Evolutionary conservation across 2,329 filamentous ascomycete genomes (phyloP).

Genomic region (Penicillium sp.): DNA sequence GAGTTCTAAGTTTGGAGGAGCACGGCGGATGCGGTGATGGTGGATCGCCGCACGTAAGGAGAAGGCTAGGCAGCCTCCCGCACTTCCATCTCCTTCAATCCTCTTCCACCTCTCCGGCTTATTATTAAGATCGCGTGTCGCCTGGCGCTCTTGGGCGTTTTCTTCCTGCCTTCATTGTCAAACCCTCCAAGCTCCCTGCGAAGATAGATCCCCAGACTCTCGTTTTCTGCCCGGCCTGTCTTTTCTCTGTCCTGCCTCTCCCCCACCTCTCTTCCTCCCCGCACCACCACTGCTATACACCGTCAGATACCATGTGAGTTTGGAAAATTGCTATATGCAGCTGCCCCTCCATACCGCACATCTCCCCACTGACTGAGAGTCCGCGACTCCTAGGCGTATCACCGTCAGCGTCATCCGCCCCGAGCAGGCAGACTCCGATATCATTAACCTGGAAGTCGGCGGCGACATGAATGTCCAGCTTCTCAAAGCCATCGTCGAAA

Average conservation of each 20-base stretch:
- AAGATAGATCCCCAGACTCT: background rate
- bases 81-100: constrained; percentile 10
- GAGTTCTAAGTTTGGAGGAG: no score
- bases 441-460: constrained; percentile 78
- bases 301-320: constrained; percentile 8
- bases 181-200: no score
- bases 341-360: background rate
- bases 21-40: no score
- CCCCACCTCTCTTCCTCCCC: constrained; percentile 2
- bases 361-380: background rate
- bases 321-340: background rate
- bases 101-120: constrained; percentile 3
- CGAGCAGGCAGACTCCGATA: constrained; percentile 66
- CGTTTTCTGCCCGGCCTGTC: no score
- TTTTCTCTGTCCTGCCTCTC: background rate
- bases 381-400: constrained; percentile 72
- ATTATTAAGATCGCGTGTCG: no score
- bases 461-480: constrained; percentile 78
- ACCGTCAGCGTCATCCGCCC: constrained; percentile 80
- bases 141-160: no score
- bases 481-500: constrained; percentile 83
- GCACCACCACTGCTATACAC: no score
- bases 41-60: constrained; percentile 1
- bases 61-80: constrained; percentile 1
- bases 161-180: background rate